These are phyloP conservation scores for Paramyrothecium roridum DNA, from an alignment of 2,329 filamentous ascomycete genomes.

Conservation along the genomic window DNA sequence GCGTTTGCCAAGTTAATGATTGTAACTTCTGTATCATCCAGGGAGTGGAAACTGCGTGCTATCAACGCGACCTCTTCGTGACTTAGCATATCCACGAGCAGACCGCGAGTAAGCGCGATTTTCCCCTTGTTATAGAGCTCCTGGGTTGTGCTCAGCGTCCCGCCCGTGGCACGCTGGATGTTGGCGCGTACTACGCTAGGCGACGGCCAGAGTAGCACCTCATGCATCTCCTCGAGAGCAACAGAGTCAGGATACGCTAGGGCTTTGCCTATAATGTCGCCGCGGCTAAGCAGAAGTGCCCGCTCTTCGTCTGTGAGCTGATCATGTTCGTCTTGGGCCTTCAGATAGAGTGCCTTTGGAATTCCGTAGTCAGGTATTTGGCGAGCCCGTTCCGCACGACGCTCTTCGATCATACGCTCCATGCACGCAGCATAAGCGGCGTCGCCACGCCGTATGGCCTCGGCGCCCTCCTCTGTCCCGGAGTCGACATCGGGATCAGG, in stretches of 20 bases:
- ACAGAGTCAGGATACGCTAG: slow-evolving; percentile 4
- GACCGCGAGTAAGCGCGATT: background rate
- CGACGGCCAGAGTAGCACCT: slow-evolving; percentile 7
- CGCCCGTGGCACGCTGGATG: slow-evolving; percentile 3
- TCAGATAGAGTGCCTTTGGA: background rate
- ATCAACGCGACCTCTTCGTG: slow-evolving; percentile 1
- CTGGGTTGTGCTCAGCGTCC: background rate
- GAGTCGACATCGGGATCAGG: slow-evolving; percentile 3
- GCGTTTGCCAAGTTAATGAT: background rate
- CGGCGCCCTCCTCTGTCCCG: background rate
- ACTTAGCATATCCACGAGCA: background rate
- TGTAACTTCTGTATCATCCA: background rate
- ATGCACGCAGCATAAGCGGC: background rate
- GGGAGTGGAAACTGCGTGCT: background rate
- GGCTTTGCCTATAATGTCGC: background rate
- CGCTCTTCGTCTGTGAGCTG: background rate
- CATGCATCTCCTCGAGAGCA: slow-evolving; percentile 5
- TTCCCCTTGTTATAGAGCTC: slow-evolving; percentile 4
- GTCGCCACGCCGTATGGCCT: background rate
- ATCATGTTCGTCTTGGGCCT: background rate
- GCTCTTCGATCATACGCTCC: background rate
- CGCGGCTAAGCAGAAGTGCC: background rate
- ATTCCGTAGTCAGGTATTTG: background rate
- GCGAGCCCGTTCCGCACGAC: background rate
- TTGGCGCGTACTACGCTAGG: slow-evolving; percentile 6